These are phyloP conservation scores for Coemansia erecta DNA, from an alignment of 192 early-diverging fungal genomes.

Conservation along the genomic window DNA sequence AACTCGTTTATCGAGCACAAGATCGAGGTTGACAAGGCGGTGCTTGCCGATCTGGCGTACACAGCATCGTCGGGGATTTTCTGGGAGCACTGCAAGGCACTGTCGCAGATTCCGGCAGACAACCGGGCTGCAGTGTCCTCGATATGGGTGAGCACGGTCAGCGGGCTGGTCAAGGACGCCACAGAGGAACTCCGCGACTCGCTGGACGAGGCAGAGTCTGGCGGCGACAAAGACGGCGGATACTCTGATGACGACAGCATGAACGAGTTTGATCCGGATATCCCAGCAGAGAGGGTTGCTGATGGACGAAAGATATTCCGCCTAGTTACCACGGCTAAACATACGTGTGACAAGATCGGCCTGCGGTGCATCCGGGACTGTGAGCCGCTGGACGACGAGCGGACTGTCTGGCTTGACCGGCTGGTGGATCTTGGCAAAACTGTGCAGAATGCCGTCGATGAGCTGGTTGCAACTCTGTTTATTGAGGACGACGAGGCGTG, in stretches of 20 bases:
- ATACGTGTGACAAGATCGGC: slow-evolving; percentile 40
- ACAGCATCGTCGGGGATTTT: slow-evolving; percentile 37
- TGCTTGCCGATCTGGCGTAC: slow-evolving; percentile 29
- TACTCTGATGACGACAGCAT: slow-evolving; percentile 37
- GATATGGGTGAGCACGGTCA: slow-evolving; percentile 19
- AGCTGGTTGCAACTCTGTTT: slow-evolving; percentile 30
- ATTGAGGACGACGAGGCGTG: slow-evolving; percentile 24
- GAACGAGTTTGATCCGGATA: slow-evolving; percentile 40
- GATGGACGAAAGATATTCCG: slow-evolving; percentile 29
- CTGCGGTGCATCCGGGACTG: slow-evolving; percentile 50
- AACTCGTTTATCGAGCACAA: slow-evolving; percentile 45
- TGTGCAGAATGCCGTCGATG: slow-evolving; percentile 32
- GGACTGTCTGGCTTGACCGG: slow-evolving; percentile 41
- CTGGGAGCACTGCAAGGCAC: slow-evolving; percentile 49
- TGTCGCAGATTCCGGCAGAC: slow-evolving; percentile 40
- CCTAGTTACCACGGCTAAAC: slow-evolving; percentile 25
- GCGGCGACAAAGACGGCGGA: background rate
- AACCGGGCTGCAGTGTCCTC: slow-evolving; percentile 28
- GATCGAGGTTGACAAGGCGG: slow-evolving; percentile 23
- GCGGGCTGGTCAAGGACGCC: slow-evolving; percentile 38
- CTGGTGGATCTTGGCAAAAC: slow-evolving; percentile 40
- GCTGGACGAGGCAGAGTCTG: slow-evolving; percentile 12
- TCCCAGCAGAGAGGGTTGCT: slow-evolving; percentile 29
- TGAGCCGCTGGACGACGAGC: slow-evolving; percentile 33
- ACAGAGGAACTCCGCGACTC: slow-evolving; percentile 34